Evolutionary conservation across 2,329 filamentous ascomycete species (phyloP).

Genomic region (Clonostachys sp.): DNA sequence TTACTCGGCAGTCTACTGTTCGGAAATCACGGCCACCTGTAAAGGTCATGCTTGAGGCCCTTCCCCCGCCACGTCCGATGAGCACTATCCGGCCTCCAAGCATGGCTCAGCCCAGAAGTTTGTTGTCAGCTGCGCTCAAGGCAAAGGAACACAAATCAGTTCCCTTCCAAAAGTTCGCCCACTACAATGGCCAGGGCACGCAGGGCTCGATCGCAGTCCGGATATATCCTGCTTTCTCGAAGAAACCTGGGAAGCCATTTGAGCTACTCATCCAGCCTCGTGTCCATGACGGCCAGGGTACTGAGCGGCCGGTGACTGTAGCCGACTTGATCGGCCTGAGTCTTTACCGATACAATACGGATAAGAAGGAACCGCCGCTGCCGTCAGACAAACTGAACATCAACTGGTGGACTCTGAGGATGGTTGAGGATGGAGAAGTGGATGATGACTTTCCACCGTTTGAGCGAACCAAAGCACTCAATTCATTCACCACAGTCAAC

Average conservation of each 20-base stretch:
- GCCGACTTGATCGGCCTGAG: conserved; percentile 78
- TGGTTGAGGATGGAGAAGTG: conserved; percentile 81
- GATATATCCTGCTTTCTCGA: conserved; percentile 71
- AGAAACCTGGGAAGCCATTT: conserved; percentile 57
- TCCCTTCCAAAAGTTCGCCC: conserved; percentile 73
- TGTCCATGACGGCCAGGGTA: conserved; percentile 62
- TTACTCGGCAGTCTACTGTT: conserved; percentile 59
- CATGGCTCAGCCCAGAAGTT: conserved; percentile 63
- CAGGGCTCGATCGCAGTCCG: conserved; percentile 71
- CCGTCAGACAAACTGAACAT: conserved; percentile 65
- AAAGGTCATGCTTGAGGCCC: conserved; percentile 54
- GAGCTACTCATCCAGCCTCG: conserved; percentile 69
- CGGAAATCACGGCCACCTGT: conserved; percentile 54
- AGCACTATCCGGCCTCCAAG: conserved; percentile 61
- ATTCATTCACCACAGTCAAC: conserved; percentile 77
- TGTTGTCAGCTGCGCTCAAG: conserved; percentile 68
- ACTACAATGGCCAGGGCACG: conserved; percentile 73
- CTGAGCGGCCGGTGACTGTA: conserved; percentile 62
- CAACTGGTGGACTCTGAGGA: conserved; percentile 77
- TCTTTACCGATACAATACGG: conserved; percentile 73
- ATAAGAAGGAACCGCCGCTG: conserved; percentile 66
- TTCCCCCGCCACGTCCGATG: conserved; percentile 68
- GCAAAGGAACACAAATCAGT: conserved; percentile 66
- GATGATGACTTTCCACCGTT: conserved; percentile 82
- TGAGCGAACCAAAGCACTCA: conserved; percentile 68